Evolutionary conservation across 1,284 basidiomycete species (phyloP), one percentile per base, ranked within the genome.

Genomic region (Ustilago esculenta): DNA sequence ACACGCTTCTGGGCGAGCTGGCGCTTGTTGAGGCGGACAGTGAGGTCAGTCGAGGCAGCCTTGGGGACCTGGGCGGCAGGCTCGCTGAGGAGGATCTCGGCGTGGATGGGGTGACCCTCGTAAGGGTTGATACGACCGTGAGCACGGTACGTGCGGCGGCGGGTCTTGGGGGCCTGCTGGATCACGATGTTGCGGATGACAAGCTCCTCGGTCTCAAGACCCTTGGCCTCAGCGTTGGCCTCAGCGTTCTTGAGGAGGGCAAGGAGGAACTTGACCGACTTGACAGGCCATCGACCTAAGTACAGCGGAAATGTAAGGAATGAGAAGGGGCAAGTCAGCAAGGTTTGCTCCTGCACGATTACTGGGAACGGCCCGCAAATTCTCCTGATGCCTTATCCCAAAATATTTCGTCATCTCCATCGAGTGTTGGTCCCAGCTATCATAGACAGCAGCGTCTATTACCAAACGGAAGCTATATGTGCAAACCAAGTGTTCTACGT

Each of bases 151-250:
- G 96, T 99, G 84, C 96, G 92, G 82, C 96, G 92, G 84, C 93
- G 93, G 84, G 96, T 99, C 92, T 98, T 98, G 90, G 95, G 96
- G 74, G 96, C 96, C 86, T 98, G 95, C 84, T 99, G 91, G 67
- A 98, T 94, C 75, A 92, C 91, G 77, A 98, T 97, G 88, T 91
- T 96, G 87, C 91, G 94, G 87, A 99, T 95, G 83, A 85, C 80
- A 58, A 98, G 89, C 72, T 95, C 92, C 82, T 98, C 94, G 66
- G 91, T 86, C 58, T 94, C 91, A 68, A 99, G 86, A 84, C 90
- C 93, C 88, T 98, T 99, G 80, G 92, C 93, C 81, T 98, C 95
- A 71, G 96, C 96, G 85, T 99, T 99, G 77, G 96, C 90, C 85
- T 98, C 95, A 50, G 96, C 96, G 85, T 98, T 99, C 89, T 98